These are phyloP conservation scores for Lomentospora prolificans DNA, from an alignment of 2,329 filamentous ascomycete species.

Conservation along the genomic window DNA sequence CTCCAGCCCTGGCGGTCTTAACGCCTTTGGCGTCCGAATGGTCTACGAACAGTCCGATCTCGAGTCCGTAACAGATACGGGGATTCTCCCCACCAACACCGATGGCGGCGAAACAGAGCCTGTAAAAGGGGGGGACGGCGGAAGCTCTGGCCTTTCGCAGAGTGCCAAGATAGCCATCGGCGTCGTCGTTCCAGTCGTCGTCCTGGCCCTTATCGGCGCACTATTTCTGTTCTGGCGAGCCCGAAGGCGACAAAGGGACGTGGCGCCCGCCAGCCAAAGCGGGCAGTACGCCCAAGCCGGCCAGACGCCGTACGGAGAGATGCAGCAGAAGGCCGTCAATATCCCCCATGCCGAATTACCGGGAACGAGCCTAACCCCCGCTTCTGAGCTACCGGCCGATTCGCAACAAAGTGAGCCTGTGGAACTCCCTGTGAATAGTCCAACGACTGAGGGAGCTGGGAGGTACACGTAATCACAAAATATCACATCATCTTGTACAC, in stretches of 20 bases:
- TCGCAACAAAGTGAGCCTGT: neutral
- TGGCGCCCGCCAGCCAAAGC: neutral
- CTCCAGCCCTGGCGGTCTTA: constrained; percentile 17
- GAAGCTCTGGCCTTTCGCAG: constrained; percentile 13
- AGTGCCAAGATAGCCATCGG: constrained; percentile 20
- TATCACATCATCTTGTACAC: too few relatives aligned
- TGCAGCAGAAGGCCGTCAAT: neutral
- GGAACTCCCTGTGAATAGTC: neutral
- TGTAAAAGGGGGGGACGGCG: neutral
- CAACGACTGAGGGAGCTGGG: neutral
- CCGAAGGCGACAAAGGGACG: constrained; percentile 6
- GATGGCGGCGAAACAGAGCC: constrained; percentile 4
- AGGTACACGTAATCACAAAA: neutral
- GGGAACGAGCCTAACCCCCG: neutral
- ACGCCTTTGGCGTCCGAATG: constrained; percentile 25
- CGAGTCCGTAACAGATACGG: constrained; percentile 8
- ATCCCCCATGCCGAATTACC: neutral
- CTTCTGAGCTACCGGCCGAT: neutral
- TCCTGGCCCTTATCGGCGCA: constrained; percentile 16
- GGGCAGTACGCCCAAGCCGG: neutral
- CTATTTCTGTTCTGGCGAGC: constrained; percentile 21
- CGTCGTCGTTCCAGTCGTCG: constrained; percentile 20
- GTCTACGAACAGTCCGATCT: constrained; percentile 22
- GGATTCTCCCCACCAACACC: constrained; percentile 1
- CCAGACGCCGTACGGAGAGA: neutral